Base-by-base conservation (phyloP, 768 basidiomycete genomes). In the Trametes elegans region DNA sequence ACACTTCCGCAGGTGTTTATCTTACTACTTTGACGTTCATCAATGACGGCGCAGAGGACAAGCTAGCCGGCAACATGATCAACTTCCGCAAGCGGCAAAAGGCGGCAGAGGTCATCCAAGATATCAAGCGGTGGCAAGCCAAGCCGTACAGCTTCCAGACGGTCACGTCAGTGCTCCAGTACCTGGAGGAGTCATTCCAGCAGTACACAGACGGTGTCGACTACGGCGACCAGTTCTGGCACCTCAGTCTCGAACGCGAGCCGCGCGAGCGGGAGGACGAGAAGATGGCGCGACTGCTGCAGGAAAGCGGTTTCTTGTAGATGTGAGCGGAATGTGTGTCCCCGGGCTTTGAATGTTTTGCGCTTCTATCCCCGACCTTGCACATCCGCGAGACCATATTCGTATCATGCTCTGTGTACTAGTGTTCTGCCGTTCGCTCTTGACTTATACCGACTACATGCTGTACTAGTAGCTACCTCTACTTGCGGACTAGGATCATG, bases 1-100 rank as follows among this genome's bases (percentile, higher is more conserved):
- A 36, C 11, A 16, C 14, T 9, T 55, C n/a, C 24, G 0, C 62
- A 97, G 96, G 97, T 64, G 90, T 98, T 50, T 98, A 96, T 76
- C 82, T 99, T 24, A 95, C 96, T 6, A 92, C 90, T 7, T 76
- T 98, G 58, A 95, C 94, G n/a, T 98, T 98, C 71, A 96, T 97
- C 68, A 93, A 97, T 71, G 97, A 98, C 63, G 97, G 96, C 8
- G 93, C 92, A 66, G 87, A 88, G 46, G 92, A 98, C 74, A 83
- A 79, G 62, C 76, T 97, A 9, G 79, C 80, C 16, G 88, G 84
- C 7, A 80, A 82, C 52, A 75, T 96, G 59, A 86, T 98, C 73
- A 98, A 98, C 74, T 98, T 98, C 75, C 84, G 87, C 66, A 99
- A 99, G 71, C 88, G 96, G 16, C 87, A 92, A 64, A 91, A 91